Evolutionary conservation across 345 rosid genomes (phyloP).

Genomic region (Hibiscus mutabilis): DNA sequence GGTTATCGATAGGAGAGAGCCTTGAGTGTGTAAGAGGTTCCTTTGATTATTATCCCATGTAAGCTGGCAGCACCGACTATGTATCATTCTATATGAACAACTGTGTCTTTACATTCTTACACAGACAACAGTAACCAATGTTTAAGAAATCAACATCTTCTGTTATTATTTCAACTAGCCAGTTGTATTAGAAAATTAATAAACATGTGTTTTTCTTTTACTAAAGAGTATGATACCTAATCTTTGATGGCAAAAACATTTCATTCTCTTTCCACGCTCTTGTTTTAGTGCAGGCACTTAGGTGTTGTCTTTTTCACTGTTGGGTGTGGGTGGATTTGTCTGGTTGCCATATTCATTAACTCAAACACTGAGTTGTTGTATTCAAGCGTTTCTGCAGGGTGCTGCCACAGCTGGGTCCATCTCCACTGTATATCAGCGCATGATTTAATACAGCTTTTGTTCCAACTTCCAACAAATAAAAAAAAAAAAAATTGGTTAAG

Average conservation of each 20-base stretch:
- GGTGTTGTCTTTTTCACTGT: neutral
- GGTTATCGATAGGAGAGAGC: conserved; percentile 52
- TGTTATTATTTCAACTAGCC: neutral
- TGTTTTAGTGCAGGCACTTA: neutral
- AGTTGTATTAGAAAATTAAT: neutral
- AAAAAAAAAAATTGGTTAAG: too few relatives aligned
- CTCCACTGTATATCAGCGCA: neutral
- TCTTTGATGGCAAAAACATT: too few relatives aligned
- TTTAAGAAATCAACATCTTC: too few relatives aligned
- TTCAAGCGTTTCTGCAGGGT: neutral
- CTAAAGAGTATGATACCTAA: too few relatives aligned
- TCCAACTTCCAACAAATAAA: neutral
- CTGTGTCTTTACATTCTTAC: neutral
- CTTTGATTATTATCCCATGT: conserved; percentile 23
- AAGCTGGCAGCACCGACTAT: neutral
- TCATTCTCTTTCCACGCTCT: neutral
- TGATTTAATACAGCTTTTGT: neutral
- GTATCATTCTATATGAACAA: neutral
- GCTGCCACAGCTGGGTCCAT: neutral
- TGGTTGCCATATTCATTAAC: neutral
- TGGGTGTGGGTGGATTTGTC: neutral
- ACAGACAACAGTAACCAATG: neutral
- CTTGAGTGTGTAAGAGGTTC: conserved; percentile 44
- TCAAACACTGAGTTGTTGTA: neutral
- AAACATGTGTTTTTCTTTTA: too few relatives aligned